Base-by-base conservation (phyloP, 148 eudicot genomes). In the Agrostemma githago region DNA sequence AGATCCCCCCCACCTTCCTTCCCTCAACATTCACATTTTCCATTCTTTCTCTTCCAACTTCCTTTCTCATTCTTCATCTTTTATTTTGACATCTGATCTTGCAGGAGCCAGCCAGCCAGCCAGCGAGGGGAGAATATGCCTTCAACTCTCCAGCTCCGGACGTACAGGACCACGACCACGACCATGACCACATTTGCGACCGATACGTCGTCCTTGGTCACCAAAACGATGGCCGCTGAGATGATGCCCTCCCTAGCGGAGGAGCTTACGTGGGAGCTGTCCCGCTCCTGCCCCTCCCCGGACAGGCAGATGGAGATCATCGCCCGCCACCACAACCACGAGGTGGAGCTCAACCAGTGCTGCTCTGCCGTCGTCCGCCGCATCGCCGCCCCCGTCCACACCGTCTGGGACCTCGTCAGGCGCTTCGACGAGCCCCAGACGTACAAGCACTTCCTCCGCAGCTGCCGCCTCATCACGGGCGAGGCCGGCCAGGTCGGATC, bases 371-470 rank as follows among this genome's bases (percentile, higher is more conserved):
- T 85, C 5, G 81, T 80, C 53, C 85, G 84, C 43, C 62, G 80
- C 53, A 77, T 92, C 77, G 58, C 79, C 62, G 94, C 97, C 8
- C 89, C 94, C 0, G 74, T 82, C 14, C 34, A 76, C 19, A 62
- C 79, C 15, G 94, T 89, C 3, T 92, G 97, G 97, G 79, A 82
- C 5, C 74, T 92, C 1, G 86, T 92, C 34, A 86, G 94, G 7
- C 88, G 83, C 9, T 92, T 92, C 74, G 92, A 92, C 79, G 84
- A 89, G 74, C 97, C 97, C 0, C 92, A 89, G 37, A 78, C 82
- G 6, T 92, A 92, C 88, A 92, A 92, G 62, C 89, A 86, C 83
- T 92, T 92, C 74, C 80, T 92, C 57, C 86, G 88, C 34, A 85
- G 86, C 84, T 89, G 97, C 77, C 83, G 82, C 9, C 75, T 92